Evolutionary conservation across 768 basidiomycete genomes (phyloP), one percentile per base, ranked within the genome.

Genomic region (Vishniacozyma victoriae): DNA sequence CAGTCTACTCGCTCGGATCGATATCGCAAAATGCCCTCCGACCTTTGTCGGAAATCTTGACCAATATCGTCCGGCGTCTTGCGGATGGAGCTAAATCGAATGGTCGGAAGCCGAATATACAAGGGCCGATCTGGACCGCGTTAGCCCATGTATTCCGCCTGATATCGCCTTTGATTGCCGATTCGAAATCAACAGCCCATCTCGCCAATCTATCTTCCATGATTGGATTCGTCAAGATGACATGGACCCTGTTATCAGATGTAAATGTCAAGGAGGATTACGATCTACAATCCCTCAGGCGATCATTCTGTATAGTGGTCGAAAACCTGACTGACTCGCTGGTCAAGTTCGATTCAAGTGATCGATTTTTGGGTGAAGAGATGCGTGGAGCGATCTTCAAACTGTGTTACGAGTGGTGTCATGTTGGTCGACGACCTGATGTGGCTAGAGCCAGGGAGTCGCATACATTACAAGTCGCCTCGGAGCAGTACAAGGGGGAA

Each of bases 381-480:
- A 83, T 83, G 75, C 82, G 88, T 62, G 77, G 91, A 5, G 78
- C 83, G 2, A 72, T 93, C 25, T 93, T 87, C 72, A 81, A 84
- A 26, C 75, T 89, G 31, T 91, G 88, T 57, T 88, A 92, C 70
- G 88, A 91, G 60, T 95, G 91, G 91, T 93, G 90, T 69, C 83
- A 87, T 61, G 76, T 85, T 38, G 90, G 87, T 4, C 78, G 81
- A 24, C 82, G 86, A 59, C 77, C 81, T 0, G 86, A 89, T 52
- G 72, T 75, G n/a, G 78, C 80, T 31, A 84, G 82, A 67, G 84
- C 82, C 45, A 78, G 86, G 40, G 73, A 84, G 35, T 77, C 80
- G 20, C 62, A 78, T 46, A 89, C 90, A 81, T 81, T 87, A 61
- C 80, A 79, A 54, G 78, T 81, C 14, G 80, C 79, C 3, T 75